Base-by-base conservation (phyloP, 192 early-diverging fungal species). In the Coemansia sp. region DNA sequence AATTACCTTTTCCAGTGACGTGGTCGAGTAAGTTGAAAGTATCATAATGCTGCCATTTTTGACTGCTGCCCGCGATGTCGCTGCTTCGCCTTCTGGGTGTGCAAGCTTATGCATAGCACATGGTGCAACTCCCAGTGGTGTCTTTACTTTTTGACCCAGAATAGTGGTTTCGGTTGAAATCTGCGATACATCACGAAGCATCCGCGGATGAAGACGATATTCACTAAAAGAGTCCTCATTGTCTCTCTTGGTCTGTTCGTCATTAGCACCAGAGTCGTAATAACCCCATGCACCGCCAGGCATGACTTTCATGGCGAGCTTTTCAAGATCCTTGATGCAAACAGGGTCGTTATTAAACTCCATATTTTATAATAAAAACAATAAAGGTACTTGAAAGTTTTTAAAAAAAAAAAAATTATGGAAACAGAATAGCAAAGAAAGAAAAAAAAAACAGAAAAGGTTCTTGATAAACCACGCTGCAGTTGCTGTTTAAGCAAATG, bases 91-190 rank as follows among this genome's bases (percentile, higher is more conserved):
- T 11, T 82, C 87, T 11, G 85, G 67, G 52, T 89, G 85, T 6
- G 88, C 88, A n/a, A 92, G 79, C 59, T 85, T 83, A 59, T 90
- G 89, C 74, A 95, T 76, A 3, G 94, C 94, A 22, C 91, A 88
- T 14, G 92, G 91, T 0, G 92, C 83, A 31, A 94, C 87, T 51
- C 91, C 89, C 39, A 95, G 64, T 7, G 93, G 93, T 6, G 88
- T 85, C 21, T 64, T 61, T 21, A 85, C 68, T 11, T 65, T 63
- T 29, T 87, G 77, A 6, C 90, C 89, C 0, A 92, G 64, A 17
- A 93, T 65, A 6, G 82, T 87, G 39, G 89, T 89, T 24, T 79
- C 79, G 9, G 87, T 88, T 54, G 82, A 74, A 7, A 94, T 76
- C 36, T 83, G 66, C 27, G 86, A 86, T 17, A 93, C 90, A 72